Conservation (phyloP, 2,329 filamentous ascomycete genomes). For the Exophiala oligosperma region DNA sequence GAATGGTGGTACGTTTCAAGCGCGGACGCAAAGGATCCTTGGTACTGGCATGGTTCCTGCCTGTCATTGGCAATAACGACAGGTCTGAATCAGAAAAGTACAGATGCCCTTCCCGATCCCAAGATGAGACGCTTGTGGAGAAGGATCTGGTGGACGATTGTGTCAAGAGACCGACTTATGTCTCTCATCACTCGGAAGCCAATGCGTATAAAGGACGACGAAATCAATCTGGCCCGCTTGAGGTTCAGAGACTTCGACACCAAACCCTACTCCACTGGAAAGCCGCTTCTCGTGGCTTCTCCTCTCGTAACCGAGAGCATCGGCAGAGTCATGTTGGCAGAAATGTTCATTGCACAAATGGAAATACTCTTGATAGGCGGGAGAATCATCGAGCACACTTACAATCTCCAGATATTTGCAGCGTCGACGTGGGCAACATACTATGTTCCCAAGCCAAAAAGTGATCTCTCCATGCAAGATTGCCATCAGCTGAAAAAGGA, state of each 20-base stretch:
- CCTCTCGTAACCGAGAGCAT: constrained; percentile 3
- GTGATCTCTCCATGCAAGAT: background rate
- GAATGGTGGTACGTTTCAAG: constrained; percentile 97
- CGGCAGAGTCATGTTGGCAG: constrained; percentile 9
- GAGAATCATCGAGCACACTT: background rate
- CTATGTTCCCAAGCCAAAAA: constrained; percentile 3
- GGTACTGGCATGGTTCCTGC: constrained; percentile 93
- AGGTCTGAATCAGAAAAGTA: constrained; percentile 45
- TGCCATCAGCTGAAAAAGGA: background rate
- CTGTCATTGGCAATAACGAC: constrained; percentile 91
- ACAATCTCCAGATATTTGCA: constrained; percentile 3
- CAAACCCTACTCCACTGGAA: background rate
- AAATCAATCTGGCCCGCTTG: background rate
- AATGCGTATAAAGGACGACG: constrained; percentile 4
- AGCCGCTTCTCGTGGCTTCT: background rate
- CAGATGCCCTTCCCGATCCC: background rate
- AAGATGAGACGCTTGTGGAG: constrained; percentile 9
- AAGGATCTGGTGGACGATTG: constrained; percentile 9
- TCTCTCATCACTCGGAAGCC: constrained; percentile 4
- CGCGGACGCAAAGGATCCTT: constrained; percentile 94
- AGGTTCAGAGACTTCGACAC: constrained; percentile 12
- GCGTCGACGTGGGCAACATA: constrained; percentile 4
- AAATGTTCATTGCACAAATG: constrained; percentile 12
- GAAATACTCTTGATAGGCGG: constrained; percentile 3
- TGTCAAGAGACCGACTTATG: constrained; percentile 3